These are phyloP conservation scores for Melampsora larici-populina DNA, from an alignment of 1,284 basidiomycete genomes.

Conservation along the genomic window DNA sequence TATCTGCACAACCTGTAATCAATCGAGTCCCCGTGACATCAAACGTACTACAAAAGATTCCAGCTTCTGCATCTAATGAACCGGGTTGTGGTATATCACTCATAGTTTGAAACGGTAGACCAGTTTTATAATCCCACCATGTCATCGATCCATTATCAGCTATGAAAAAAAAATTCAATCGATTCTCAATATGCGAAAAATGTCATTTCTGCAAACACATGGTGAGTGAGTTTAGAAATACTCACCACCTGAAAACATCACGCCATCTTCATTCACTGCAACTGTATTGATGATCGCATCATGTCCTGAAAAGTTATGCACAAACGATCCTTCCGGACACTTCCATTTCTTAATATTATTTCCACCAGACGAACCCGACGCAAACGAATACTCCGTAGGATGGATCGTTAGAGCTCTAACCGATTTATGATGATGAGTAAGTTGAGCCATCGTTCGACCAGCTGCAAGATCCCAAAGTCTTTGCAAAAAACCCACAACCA, in stretches of 20 bases:
- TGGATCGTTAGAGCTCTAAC: conserved; percentile 90
- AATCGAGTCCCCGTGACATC: conserved; percentile 90
- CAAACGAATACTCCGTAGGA: conserved; percentile 93
- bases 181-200: no score
- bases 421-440: conserved; percentile 98
- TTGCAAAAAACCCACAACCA: no score
- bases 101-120: conserved; percentile 88
- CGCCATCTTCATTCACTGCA: conserved; percentile 88
- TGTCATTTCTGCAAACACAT: no score
- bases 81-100: conserved; percentile 95
- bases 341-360: conserved; percentile 99
- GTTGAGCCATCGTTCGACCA: conserved; percentile 87
- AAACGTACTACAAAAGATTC: conserved; percentile 86
- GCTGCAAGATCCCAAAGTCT: conserved; percentile 98
- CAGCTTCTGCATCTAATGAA: conserved; percentile 90
- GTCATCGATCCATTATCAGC: conserved; percentile 84
- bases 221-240: no score
- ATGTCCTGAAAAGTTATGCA: conserved; percentile 92
- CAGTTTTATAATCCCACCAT: conserved; percentile 91
- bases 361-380: conserved; percentile 86
- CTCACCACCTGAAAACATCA: conserved; percentile 90
- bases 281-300: conserved; percentile 97
- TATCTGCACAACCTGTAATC: conserved; percentile 95
- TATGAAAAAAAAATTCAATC: conserved; percentile 54
- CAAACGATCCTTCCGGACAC: conserved; percentile 89